Evolutionary conservation across 192 early-diverging fungal genomes (phyloP).

Genomic region (Coemansia sp.): DNA sequence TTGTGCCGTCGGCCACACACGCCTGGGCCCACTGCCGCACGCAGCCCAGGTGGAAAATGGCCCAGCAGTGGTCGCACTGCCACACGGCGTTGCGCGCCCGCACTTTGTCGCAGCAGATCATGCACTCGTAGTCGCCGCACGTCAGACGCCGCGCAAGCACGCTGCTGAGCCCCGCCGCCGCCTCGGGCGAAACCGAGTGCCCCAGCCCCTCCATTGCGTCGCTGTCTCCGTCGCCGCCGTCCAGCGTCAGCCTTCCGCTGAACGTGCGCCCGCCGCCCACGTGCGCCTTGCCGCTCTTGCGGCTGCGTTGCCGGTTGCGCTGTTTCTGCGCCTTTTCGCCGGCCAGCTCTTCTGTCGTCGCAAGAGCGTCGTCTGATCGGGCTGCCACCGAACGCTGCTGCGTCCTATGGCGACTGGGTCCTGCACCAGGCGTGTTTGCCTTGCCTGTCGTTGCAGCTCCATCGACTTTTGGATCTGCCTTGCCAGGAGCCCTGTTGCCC

Average conservation of each 20-base stretch:
- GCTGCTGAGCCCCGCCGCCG: slow-evolving; percentile 52
- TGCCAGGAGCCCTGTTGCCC: background rate
- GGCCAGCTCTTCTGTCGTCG: background rate
- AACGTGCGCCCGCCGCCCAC: slow-evolving; percentile 50
- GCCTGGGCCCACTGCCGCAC: slow-evolving; percentile 78
- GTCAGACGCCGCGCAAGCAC: slow-evolving; percentile 68
- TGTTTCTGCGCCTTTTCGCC: background rate
- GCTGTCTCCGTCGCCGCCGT: slow-evolving; percentile 1
- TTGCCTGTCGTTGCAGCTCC: background rate
- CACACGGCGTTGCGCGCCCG: slow-evolving; percentile 72
- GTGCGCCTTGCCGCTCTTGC: slow-evolving; percentile 23
- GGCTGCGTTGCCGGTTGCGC: slow-evolving; percentile 6
- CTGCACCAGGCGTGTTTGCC: background rate
- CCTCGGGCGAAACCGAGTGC: background rate
- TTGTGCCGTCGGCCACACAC: slow-evolving; percentile 41
- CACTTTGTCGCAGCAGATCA: slow-evolving; percentile 94
- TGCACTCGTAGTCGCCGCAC: slow-evolving; percentile 86
- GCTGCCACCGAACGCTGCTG: background rate
- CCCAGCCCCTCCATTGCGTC: background rate
- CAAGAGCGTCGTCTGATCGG: background rate
- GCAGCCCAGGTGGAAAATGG: slow-evolving; percentile 90
- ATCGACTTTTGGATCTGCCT: background rate
- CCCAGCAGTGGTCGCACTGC: slow-evolving; percentile 87
- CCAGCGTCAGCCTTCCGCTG: slow-evolving; percentile 32
- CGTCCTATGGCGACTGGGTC: background rate